Percentiles rank a stretch among this genome's conserved stretches.
Evolutionary conservation across 176 grass and related monocot genomes (phyloP).

Genomic region (Phoenix dactylifera): DNA sequence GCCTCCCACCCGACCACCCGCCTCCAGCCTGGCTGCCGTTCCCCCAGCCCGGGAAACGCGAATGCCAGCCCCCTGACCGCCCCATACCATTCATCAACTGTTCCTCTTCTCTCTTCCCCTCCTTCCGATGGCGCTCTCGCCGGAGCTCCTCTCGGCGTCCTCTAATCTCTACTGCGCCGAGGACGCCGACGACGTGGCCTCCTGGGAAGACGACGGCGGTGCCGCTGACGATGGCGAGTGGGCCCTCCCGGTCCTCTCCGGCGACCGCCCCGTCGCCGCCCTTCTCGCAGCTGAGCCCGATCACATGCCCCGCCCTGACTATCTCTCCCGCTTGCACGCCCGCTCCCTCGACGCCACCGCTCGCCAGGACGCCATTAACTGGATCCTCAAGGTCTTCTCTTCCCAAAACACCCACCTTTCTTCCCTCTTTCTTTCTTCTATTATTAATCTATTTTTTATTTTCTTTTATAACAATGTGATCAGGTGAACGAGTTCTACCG

Average conservation of each 20-base stretch:
- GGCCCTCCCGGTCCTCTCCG: background rate
- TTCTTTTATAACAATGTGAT: background rate
- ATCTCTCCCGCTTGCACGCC: slow-evolving; percentile 20
- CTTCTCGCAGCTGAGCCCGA: slow-evolving; percentile 23
- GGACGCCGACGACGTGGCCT: slow-evolving; percentile 22
- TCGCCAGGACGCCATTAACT: slow-evolving; percentile 30
- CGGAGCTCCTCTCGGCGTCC: slow-evolving; percentile 11
- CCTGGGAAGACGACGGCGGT: slow-evolving; percentile 7
- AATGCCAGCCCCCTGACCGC: background rate
- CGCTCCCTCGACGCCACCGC: slow-evolving; percentile 21
- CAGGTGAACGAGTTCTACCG: slow-evolving; percentile 30
- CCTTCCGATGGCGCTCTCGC: slow-evolving; percentile 3
- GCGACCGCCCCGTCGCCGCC: slow-evolving; percentile 4
- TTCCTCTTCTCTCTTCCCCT: too few relatives aligned
- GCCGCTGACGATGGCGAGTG: background rate
- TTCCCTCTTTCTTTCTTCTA: background rate
- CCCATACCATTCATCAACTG: background rate
- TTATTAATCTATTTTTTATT: background rate
- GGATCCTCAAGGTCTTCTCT: slow-evolving; percentile 29
- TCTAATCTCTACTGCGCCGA: slow-evolving; percentile 34
- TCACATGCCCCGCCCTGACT: slow-evolving; percentile 24
- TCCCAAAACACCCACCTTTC: too few relatives aligned
- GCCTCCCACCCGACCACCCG: background rate
- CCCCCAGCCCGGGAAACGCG: background rate
- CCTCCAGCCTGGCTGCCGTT: background rate